These are phyloP conservation scores for Scalesia atractyloides DNA, from an alignment of 129 eudicot genomes.

Conservation along the genomic window DNA sequence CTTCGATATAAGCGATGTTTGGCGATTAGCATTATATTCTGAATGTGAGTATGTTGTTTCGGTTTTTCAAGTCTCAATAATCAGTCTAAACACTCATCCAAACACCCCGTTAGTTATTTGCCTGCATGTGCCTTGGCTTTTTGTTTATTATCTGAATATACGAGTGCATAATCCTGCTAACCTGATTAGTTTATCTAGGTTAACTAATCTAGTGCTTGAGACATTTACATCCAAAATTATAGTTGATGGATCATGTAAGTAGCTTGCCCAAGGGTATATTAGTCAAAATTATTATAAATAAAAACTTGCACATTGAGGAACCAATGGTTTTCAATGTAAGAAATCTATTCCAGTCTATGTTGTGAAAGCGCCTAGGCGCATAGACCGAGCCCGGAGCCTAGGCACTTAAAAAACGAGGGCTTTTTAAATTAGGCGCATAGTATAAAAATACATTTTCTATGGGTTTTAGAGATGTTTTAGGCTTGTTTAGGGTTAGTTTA, in stretches of 20 bases:
- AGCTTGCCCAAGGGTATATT: neutral
- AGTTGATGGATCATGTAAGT: constrained; percentile 1
- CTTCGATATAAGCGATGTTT: no score
- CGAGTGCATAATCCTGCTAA: neutral
- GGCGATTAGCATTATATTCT: no score
- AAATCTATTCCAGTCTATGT: neutral
- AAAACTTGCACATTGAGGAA: neutral
- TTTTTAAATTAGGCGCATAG: no score
- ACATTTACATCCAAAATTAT: neutral
- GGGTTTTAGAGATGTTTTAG: no score
- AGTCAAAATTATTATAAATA: neutral
- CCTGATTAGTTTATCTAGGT: neutral
- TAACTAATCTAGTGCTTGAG: neutral
- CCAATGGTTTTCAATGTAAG: neutral
- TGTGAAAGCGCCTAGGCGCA: no score
- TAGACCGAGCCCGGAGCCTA: no score
- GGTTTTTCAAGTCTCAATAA: neutral
- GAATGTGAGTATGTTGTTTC: no score
- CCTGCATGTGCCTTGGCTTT: constrained; percentile 1
- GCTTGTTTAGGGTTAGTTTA: no score
- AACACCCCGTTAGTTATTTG: neutral
- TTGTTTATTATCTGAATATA: neutral
- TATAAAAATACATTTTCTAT: no score
- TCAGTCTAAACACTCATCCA: neutral
- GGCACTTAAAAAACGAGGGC: no score